Base-by-base conservation (phyloP, 257 asterid species). In the Capsicum rhomboideum region DNA sequence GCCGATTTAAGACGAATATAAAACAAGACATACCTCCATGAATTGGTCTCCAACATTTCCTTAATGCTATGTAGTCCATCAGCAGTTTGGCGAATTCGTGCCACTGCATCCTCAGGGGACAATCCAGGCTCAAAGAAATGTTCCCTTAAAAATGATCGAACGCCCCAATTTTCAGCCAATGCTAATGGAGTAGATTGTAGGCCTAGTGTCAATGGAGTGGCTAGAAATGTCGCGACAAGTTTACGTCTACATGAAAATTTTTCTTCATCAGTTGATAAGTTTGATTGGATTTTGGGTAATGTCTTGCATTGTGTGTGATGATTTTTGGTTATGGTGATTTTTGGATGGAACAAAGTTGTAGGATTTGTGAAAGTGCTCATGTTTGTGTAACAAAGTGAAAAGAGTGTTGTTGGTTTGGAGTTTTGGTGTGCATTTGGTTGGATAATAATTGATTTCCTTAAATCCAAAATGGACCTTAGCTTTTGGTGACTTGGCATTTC, bases 11-110 rank as follows among this genome's bases (percentile, higher is more conserved):
- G 83, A 0, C 98, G 89, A 68, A 95, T 90, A 82, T 92, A 95
- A 74, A 91, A 89, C 56, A 92, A 84, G 11, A 95, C 94, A 85
- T 92, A 95, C 90, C 91, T 92, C 98, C 98, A 95, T 1, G 98
- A 93, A 91, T 88, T 90, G 18, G 87, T 86, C 6, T 95, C 98
- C 88, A 95, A 85, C 98, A 95, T 95, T 82, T 82, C 88, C 86
- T 96, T 81, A 31, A 93, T 87, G 80, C 87, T 90, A 71, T 92
- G 97, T 10, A 95, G 93, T 78, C 98, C 97, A 72, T 92, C 91
- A 10, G 95, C 95, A 64, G 97, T 92, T 81, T 92, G 93, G 31
- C 89, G 88, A 83, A 93, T 89, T 40, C 97, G 85, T 1, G 93
- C 91, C 26, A 79, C 97, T 21, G 97, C 85, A 42, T 93, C 97